Conservation (phyloP, 2,329 filamentous ascomycete species). For the Aspergillus pseudoglaucus region DNA sequence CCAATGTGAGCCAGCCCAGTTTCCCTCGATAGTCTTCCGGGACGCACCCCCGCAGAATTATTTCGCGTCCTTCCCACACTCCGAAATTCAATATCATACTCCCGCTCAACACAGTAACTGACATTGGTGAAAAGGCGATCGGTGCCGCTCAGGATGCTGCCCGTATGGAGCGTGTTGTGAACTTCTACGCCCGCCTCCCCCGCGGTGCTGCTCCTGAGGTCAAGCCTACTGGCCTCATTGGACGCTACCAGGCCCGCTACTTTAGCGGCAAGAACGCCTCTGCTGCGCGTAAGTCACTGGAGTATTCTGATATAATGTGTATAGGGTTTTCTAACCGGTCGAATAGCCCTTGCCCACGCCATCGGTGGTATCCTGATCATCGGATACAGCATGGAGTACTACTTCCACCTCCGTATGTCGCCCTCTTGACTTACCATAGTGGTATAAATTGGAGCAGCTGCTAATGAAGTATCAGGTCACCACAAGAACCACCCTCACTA, state of each 20-base stretch:
- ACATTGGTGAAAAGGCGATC: slow-evolving; percentile 62
- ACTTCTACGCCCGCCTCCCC: slow-evolving; percentile 98
- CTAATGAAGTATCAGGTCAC: slow-evolving; percentile 60
- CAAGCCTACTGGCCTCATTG: slow-evolving; percentile 74
- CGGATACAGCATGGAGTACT: slow-evolving; percentile 98
- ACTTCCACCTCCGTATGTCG: slow-evolving; percentile 95
- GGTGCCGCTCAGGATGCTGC: slow-evolving; percentile 91
- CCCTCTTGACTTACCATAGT: not conserved
- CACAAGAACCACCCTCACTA: slow-evolving; percentile 99
- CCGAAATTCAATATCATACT: not conserved
- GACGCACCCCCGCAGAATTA: slow-evolving; percentile 1
- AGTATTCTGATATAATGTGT: not conserved
- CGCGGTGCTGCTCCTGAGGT: slow-evolving; percentile 80
- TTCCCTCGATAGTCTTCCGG: slow-evolving; percentile 9
- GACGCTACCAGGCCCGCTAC: slow-evolving; percentile 78
- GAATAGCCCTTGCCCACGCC: slow-evolving; percentile 76
- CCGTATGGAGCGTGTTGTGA: slow-evolving; percentile 96
- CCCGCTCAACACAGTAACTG: slow-evolving; percentile 19
- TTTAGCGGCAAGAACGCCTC: slow-evolving; percentile 85
- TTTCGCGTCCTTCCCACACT: not conserved
- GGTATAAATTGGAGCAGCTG: not conserved
- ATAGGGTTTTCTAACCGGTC: not conserved
- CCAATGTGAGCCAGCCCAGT: slow-evolving; percentile 28
- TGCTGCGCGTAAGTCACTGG: slow-evolving; percentile 66
- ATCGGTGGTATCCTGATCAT: slow-evolving; percentile 70